Conservation (phyloP, 2,329 filamentous ascomycete species). For the Pyrenophora graminea region DNA sequence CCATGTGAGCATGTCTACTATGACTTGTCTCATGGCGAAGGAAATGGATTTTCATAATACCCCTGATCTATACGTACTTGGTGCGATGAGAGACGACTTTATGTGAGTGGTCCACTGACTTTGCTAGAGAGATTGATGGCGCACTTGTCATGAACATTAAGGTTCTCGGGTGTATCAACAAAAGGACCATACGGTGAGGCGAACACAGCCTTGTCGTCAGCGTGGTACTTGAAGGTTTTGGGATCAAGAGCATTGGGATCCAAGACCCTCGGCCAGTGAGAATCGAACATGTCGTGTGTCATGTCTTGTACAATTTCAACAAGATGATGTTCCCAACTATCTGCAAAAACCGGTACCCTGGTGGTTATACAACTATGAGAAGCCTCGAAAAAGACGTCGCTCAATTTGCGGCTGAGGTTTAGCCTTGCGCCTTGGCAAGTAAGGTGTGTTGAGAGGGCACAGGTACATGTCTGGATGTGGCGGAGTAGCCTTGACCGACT, state of each 20-base stretch:
- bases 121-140: too few relatives aligned
- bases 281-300: slow-evolving; percentile 30
- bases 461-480: too few relatives aligned
- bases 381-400: too few relatives aligned
- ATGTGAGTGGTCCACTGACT: too few relatives aligned
- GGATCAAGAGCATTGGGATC: slow-evolving; percentile 30
- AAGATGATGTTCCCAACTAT: neutral
- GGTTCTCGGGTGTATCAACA: slow-evolving; percentile 27
- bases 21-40: too few relatives aligned
- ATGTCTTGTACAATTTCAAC: slow-evolving; percentile 10
- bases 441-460: too few relatives aligned
- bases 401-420: neutral
- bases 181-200: slow-evolving; percentile 35
- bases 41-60: too few relatives aligned
- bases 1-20: too few relatives aligned
- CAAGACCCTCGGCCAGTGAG: slow-evolving; percentile 34
- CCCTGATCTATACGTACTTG: too few relatives aligned
- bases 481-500: too few relatives aligned
- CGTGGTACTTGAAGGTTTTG: slow-evolving; percentile 24
- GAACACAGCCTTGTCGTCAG: slow-evolving; percentile 25
- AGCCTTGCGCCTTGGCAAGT: neutral
- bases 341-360: neutral
- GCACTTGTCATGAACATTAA: slow-evolving; percentile 34
- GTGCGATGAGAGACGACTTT: too few relatives aligned
- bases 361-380: too few relatives aligned